Evolutionary conservation across 2,329 filamentous ascomycete species (phyloP).

Genomic region (Boeremia lycopersici): DNA sequence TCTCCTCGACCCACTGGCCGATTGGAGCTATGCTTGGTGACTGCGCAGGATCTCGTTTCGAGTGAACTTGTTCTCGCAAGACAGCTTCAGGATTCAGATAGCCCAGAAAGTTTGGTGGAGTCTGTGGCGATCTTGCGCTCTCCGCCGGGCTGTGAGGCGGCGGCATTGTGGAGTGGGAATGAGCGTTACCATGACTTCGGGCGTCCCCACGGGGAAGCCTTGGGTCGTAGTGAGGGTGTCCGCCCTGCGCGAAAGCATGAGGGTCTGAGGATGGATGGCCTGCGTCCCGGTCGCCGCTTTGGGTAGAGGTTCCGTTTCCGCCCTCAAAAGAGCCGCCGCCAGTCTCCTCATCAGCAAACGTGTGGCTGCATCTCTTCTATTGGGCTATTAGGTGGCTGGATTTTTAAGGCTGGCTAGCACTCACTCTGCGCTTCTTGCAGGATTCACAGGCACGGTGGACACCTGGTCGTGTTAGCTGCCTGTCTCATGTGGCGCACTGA

Average conservation of each 20-base stretch:
- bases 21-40: constrained; percentile 40
- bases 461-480: constrained; percentile 38
- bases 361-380: constrained; percentile 52
- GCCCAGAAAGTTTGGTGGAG: constrained; percentile 52
- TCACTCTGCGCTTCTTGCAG: constrained; percentile 52
- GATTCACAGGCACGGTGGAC: constrained; percentile 52
- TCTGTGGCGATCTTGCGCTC: constrained; percentile 38
- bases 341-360: constrained; percentile 46
- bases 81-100: constrained; percentile 57
- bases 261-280: constrained; percentile 40
- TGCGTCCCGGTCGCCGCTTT: constrained; percentile 45
- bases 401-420: constrained; percentile 15
- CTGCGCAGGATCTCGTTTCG: constrained; percentile 38
- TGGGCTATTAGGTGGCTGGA: constrained; percentile 5
- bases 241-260: constrained; percentile 27
- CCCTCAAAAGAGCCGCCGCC: constrained; percentile 39
- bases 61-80: constrained; percentile 50
- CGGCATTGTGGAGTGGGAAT: constrained; percentile 36
- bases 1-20: constrained; percentile 46
- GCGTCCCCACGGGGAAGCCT: constrained; percentile 31
- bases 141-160: constrained; percentile 41
- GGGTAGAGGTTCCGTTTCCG: constrained; percentile 48
- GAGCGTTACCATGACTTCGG: constrained; percentile 28
- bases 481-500: constrained; percentile 24
- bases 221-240: constrained; percentile 35